A percentile compares a stretch with the other conserved stretches of the same genome.
phyloP scores from a whole-genome alignment of 2,329 filamentous ascomycete genomes.

The Colletotrichum sp. region DNA sequence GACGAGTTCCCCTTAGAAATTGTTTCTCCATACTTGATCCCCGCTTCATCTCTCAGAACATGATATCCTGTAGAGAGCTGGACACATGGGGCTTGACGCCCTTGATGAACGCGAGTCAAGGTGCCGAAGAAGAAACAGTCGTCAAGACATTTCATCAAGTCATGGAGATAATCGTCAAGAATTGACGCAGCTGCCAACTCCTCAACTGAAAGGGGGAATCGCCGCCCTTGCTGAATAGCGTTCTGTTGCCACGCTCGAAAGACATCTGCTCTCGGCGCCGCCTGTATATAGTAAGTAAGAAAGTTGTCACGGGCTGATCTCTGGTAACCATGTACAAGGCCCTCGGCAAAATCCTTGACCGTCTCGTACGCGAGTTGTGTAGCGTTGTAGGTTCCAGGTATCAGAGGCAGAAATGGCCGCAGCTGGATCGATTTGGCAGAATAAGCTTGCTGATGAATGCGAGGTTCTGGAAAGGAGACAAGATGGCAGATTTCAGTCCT shows the following conservation, averaged over 20 bases:
- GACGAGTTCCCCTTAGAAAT: too few species aligned
- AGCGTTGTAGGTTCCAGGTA: background rate
- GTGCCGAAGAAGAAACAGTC: conserved; percentile 7
- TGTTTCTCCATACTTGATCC: background rate
- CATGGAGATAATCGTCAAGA: background rate
- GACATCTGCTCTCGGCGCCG: background rate
- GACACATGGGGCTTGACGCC: background rate
- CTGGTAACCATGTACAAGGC: background rate
- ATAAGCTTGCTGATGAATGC: background rate
- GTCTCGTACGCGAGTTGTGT: background rate
- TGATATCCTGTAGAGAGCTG: background rate
- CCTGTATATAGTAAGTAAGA: background rate
- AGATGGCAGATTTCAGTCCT: background rate
- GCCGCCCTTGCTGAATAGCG: background rate
- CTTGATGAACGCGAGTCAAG: background rate
- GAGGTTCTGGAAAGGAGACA: background rate
- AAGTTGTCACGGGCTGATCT: background rate
- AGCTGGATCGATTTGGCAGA: background rate
- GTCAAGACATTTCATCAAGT: background rate
- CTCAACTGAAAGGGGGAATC: background rate
- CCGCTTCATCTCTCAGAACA: background rate
- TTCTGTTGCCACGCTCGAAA: background rate
- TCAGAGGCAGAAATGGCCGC: background rate
- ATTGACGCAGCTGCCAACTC: background rate
- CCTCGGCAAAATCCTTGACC: background rate